phyloP scores from a whole-genome alignment of 2,329 filamentous ascomycete species.

The Penicillium italicum region DNA sequence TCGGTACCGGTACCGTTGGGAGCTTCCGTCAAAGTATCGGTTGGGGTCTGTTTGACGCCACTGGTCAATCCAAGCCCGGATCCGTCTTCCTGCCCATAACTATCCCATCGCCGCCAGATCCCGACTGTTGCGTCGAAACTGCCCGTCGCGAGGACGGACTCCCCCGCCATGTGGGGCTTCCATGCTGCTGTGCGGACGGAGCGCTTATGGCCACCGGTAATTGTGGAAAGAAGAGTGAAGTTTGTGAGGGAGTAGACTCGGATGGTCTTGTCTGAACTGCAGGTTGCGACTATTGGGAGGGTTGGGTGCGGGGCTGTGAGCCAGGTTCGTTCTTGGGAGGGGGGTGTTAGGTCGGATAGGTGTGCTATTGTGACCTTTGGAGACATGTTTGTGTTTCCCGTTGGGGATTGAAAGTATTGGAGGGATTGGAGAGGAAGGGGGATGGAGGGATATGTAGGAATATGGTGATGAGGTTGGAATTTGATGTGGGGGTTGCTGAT shows the following conservation, averaged over 20 bases:
- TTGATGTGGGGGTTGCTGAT: slow-evolving; percentile 11
- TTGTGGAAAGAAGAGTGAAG: slow-evolving; percentile 71
- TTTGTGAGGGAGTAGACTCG: slow-evolving; percentile 84
- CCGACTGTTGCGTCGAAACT: slow-evolving; percentile 93
- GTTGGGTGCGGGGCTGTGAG: slow-evolving; percentile 78
- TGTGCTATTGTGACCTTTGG: slow-evolving; percentile 29
- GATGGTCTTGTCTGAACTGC: slow-evolving; percentile 79
- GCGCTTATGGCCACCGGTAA: slow-evolving; percentile 85
- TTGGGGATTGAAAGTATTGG: neutral
- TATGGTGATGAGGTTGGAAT: neutral
- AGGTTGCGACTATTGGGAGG: slow-evolving; percentile 82
- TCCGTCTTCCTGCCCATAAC: slow-evolving; percentile 32
- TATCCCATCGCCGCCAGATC: slow-evolving; percentile 67
- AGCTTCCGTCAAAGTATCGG: neutral
- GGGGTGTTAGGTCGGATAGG: slow-evolving; percentile 53
- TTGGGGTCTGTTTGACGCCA: neutral
- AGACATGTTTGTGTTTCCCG: neutral
- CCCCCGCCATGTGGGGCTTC: slow-evolving; percentile 68
- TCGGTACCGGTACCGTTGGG: slow-evolving; percentile 21
- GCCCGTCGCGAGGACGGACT: slow-evolving; percentile 80
- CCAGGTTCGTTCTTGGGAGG: slow-evolving; percentile 68
- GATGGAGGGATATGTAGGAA: neutral
- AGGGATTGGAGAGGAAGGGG: slow-evolving; percentile 4
- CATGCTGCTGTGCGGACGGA: slow-evolving; percentile 82
- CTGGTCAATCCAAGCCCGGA: slow-evolving; percentile 12